phyloP scores from a whole-genome alignment of 2,329 filamentous ascomycete genomes.

The Colletotrichum spaethianum region DNA sequence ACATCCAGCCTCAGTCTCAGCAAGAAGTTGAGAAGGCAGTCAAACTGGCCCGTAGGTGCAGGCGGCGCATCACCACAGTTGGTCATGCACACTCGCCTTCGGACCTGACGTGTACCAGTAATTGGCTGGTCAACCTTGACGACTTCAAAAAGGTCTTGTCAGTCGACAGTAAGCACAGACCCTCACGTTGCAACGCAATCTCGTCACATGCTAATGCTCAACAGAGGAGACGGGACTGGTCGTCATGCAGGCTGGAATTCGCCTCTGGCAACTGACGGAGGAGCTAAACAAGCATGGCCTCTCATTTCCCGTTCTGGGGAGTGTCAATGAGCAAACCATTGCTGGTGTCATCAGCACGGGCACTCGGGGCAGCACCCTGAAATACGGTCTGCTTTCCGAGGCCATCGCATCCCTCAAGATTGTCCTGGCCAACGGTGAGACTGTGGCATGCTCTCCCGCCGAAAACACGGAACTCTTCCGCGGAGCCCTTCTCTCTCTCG shows the following conservation, averaged over 20 bases:
- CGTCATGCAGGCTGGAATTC: conserved; percentile 89
- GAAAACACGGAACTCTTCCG: conserved; percentile 86
- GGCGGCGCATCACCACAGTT: conserved; percentile 85
- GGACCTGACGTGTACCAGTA: conserved; percentile 91
- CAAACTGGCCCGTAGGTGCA: conserved; percentile 83
- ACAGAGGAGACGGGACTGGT: conserved; percentile 74
- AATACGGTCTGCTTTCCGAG: conserved; percentile 88
- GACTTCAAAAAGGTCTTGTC: conserved; percentile 80
- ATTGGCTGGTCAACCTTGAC: conserved; percentile 96
- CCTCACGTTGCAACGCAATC: neutral
- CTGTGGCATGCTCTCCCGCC: conserved; percentile 77
- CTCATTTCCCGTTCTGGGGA: conserved; percentile 92
- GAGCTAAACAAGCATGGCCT: conserved; percentile 82
- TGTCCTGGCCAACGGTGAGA: conserved; percentile 84
- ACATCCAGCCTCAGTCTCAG: conserved; percentile 85
- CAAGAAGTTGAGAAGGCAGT: conserved; percentile 90
- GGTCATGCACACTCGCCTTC: conserved; percentile 94
- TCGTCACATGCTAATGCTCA: neutral
- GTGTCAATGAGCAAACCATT: conserved; percentile 94
- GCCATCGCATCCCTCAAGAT: conserved; percentile 82
- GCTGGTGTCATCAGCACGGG: conserved; percentile 93
- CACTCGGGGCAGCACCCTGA: conserved; percentile 92
- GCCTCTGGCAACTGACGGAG: conserved; percentile 80
- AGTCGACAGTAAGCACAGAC: conserved; percentile 64
- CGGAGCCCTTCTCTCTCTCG: conserved; percentile 88